phyloP scores from a whole-genome alignment of 306 rosid species.

The Abrus pulchellus region DNA sequence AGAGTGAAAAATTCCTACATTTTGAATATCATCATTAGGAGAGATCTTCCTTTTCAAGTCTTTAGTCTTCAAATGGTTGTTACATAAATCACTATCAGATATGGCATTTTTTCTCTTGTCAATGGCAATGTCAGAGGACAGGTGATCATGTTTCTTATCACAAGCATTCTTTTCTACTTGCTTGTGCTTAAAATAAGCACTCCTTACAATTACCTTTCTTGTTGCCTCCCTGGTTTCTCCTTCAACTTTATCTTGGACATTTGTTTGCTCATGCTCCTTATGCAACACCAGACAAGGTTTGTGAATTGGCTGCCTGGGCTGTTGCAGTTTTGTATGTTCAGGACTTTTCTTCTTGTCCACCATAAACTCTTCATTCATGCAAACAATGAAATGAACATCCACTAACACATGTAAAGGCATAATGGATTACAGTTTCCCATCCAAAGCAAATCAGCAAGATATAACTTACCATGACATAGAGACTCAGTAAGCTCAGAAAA shows the following conservation, averaged over 20 bases:
- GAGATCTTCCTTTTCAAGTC: conserved; percentile 70
- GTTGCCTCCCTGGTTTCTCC: conserved; percentile 60
- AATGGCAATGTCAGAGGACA: conserved; percentile 42
- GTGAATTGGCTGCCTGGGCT: conserved; percentile 71
- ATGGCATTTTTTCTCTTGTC: conserved; percentile 44
- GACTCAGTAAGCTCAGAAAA: conserved; percentile 51
- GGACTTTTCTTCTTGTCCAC: conserved; percentile 51
- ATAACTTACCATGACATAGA: conserved; percentile 61
- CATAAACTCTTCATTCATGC: conserved; percentile 49
- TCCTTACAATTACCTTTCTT: conserved; percentile 74
- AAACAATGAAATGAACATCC: conserved; percentile 52
- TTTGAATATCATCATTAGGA: conserved; percentile 56
- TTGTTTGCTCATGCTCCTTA: conserved; percentile 57
- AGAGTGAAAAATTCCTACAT: conserved; percentile 59
- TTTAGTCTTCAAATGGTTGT: conserved; percentile 48
- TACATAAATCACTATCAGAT: conserved; percentile 50
- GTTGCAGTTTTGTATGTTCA: conserved; percentile 63
- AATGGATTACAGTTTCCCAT: conserved; percentile 35
- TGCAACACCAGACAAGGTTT: conserved; percentile 75
- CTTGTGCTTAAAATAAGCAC: conserved; percentile 76
- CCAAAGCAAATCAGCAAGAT: conserved; percentile 36
- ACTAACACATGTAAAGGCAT: conserved; percentile 36
- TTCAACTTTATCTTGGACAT: conserved; percentile 52
- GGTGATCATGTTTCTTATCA: conserved; percentile 50
- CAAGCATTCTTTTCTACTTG: conserved; percentile 49